These are phyloP conservation scores for Bacidia gigantensis DNA, from an alignment of 495 filamentous ascomycete species.

Conservation along the genomic window DNA sequence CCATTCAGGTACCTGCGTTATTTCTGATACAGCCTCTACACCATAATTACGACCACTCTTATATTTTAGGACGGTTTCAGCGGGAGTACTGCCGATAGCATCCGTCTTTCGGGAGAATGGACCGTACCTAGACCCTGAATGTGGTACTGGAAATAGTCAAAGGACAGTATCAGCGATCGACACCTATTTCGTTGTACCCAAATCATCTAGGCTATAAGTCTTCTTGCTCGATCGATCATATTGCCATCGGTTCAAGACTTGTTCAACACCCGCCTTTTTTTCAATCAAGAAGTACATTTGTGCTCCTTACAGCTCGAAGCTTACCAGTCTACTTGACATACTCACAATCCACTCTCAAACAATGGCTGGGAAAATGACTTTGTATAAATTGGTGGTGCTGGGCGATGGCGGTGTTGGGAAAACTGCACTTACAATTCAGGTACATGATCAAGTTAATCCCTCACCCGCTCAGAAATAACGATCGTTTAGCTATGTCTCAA, in stretches of 20 bases:
- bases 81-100: background rate
- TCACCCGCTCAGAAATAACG: conserved; percentile 5
- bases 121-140: background rate
- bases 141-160: background rate
- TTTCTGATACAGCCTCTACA: background rate
- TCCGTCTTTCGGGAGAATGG: background rate
- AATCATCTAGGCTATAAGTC: no score
- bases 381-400: conserved; percentile 97
- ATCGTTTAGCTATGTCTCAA: conserved; percentile 51
- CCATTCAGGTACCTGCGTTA: background rate
- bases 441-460: conserved; percentile 20
- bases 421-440: conserved; percentile 94
- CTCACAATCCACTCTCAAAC: conserved; percentile 3
- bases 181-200: no score
- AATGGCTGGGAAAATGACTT: conserved; percentile 78
- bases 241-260: no score
- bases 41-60: background rate
- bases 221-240: no score
- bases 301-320: no score
- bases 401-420: conserved; percentile 91
- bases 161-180: background rate
- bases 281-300: no score
- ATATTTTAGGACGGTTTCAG: background rate
- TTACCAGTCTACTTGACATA: no score
- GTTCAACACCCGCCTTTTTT: no score